phyloP scores from a whole-genome alignment of 2,329 filamentous ascomycete species.

The Phialocephala subalpina region DNA sequence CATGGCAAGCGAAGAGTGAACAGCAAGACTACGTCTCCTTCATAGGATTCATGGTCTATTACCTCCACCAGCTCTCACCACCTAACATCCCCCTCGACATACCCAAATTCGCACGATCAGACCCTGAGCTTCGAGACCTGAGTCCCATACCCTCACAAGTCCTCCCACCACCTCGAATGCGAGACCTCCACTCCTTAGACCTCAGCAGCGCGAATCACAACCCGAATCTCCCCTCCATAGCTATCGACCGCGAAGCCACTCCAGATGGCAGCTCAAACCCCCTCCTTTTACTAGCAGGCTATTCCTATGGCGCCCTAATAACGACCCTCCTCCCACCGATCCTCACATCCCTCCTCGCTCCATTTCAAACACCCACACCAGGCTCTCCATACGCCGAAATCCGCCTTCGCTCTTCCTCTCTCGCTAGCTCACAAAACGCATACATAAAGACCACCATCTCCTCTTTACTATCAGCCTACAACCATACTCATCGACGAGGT shows the following conservation, averaged over 20 bases:
- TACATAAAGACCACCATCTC: constrained; percentile 33
- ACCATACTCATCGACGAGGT: constrained; percentile 20
- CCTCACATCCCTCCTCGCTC: constrained; percentile 48
- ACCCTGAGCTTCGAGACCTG: constrained; percentile 33
- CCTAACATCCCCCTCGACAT: constrained; percentile 24
- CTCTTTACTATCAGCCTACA: constrained; percentile 25
- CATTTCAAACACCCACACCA: constrained; percentile 64
- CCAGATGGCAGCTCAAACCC: constrained; percentile 16
- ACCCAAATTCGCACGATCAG: constrained; percentile 26
- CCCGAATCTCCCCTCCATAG: constrained; percentile 9
- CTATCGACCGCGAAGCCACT: background rate
- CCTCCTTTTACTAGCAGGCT: constrained; percentile 74
- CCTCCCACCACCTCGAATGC: constrained; percentile 24
- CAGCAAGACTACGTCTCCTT: constrained; percentile 83
- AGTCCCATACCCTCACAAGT: constrained; percentile 39
- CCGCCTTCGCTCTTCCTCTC: constrained; percentile 70
- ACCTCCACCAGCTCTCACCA: constrained; percentile 61
- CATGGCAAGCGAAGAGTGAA: constrained; percentile 87
- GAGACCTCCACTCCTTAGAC: constrained; percentile 16
- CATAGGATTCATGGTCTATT: constrained; percentile 80
- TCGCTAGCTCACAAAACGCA: constrained; percentile 68
- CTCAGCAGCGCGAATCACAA: background rate
- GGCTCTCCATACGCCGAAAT: constrained; percentile 73
- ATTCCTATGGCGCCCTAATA: constrained; percentile 91
- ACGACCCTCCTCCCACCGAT: constrained; percentile 74